Base-by-base conservation (phyloP, 495 filamentous ascomycete species). In the Penicillium flavigenum region DNA sequence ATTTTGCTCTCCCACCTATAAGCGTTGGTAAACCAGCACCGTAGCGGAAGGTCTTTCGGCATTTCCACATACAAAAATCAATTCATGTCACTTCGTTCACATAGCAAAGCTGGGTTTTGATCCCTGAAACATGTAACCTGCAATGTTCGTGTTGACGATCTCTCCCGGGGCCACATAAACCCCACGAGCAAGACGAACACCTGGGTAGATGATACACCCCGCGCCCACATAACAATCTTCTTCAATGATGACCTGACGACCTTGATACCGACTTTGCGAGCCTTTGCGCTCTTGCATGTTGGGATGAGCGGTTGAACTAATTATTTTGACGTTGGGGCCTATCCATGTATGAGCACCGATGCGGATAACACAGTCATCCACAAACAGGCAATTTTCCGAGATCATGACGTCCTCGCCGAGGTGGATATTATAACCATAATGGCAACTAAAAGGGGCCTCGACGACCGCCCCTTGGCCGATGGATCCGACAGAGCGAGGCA, bases 381-480 rank as follows among this genome's bases (percentile, higher is more conserved):
- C 82, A 64, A 98, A 89, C 11, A 87, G 83, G 67, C 94, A 98
- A 61, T 92, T 91, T 46, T 89, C 82, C 10, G 88, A 89, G 57
- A 98, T 92, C 59, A 87, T 82, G 7, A 94, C 90, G 64, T 94
- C 86, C 63, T 92, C 88, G 22, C 89, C 94, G 59, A 98, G 86
- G 38, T 81, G 81, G 61, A 98, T 88, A 64, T 98, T 97, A 66
- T 96, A 96, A 2, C 94, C 94, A 65, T 97, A 98, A 64, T 96
- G 91, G 71, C 94, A 98, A 36, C 79, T 86, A 69, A 98, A 98
- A 12, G 94, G 93, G 3, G 90, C 86, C 57, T 97, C 91, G 41
- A 98, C 89, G 39, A 85, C 80, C 8, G 89, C 87, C 48, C 89
- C 84, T 41, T 87, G 81, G 20, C 91, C 90, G 19, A 96, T 85